Base-by-base conservation (phyloP, 2,329 filamentous ascomycete species). In the Sordariomycetes sp. region DNA sequence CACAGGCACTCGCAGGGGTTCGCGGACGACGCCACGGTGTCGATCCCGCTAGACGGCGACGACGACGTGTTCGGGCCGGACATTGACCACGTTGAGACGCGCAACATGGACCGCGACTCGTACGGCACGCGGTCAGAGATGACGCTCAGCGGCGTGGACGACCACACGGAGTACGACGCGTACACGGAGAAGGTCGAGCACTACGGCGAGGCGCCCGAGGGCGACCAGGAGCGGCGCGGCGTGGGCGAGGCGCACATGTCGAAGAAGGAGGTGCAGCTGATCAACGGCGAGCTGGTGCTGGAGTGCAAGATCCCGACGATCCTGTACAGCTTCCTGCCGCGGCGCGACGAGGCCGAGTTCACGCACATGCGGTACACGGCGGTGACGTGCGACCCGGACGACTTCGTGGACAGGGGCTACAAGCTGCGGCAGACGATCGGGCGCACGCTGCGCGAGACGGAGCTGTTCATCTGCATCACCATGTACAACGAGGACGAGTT, bases 401-500 rank as follows among this genome's bases (percentile, higher is more conserved):
- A 97, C 69, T 97, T 96, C 66, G 88, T 91, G 3, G 80, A 86
- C 8, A 83, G 87, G 61, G 93, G 92, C 1, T 99, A 97, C 76
- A 94, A 95, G 68, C 76, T 99, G 66, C 88, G 94, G 58, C 94
- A 97, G 72, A 90, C 89, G 67, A 90, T 97, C 61, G 91, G 91
- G 53, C 81, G 77, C 59, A 96, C 89, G 1, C 78, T 86, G 32
- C 85, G 94, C 62, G 92, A 97, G 71, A 97, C 93, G 0, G 94
- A 99, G 72, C 76, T 99, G 8, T 94, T 97, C 70, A 96, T 99
- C 66, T 96, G 92, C 69, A 79, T 99, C 61, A 99, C 94, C 65
- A 97, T 97, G 94, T 97, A 97, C 77, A 99, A 99, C 72, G 94
- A 99, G 73, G 89, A 97, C 72, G 94, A 97, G 69, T 90, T 96